These are phyloP conservation scores for Schizophyllum commune DNA, from an alignment of 1,284 basidiomycete species.

Conservation along the genomic window DNA sequence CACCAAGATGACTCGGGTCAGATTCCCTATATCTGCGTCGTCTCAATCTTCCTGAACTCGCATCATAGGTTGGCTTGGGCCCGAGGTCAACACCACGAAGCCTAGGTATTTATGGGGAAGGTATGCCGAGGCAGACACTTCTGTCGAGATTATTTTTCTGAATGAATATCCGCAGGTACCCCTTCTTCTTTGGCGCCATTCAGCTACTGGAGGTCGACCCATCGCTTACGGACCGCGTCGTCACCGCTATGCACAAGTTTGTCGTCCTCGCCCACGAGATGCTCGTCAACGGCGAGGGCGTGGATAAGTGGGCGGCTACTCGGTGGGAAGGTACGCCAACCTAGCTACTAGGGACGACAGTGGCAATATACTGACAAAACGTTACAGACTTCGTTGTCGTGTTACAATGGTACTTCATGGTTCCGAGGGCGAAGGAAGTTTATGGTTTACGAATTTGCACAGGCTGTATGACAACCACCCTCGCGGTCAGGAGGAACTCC, in stretches of 20 bases:
- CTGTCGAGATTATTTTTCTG: neutral
- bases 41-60: neutral
- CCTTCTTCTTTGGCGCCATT: constrained; percentile 47
- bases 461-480: constrained; percentile 51
- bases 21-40: neutral
- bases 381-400: constrained; percentile 40
- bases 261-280: constrained; percentile 47
- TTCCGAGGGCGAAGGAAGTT: too few relatives aligned
- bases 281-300: constrained; percentile 42
- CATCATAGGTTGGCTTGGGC: constrained; percentile 46
- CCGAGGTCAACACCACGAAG: constrained; percentile 46
- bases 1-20: constrained; percentile 34
- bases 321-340: constrained; percentile 38
- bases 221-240: constrained; percentile 33
- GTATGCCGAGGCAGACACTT: constrained; percentile 17
- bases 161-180: constrained; percentile 29
- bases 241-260: constrained; percentile 43
- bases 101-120: constrained; percentile 50
- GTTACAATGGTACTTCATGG: constrained; percentile 44
- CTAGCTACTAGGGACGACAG: neutral
- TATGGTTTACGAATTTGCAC: neutral
- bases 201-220: constrained; percentile 46
- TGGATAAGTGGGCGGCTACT: constrained; percentile 45
- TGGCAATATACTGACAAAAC: neutral
- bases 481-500: constrained; percentile 38